A percentile compares a stretch with the other conserved stretches of the same genome.
Conservation (phyloP, 176 grass and related monocot species). For the Oryza meyeriana region DNA sequence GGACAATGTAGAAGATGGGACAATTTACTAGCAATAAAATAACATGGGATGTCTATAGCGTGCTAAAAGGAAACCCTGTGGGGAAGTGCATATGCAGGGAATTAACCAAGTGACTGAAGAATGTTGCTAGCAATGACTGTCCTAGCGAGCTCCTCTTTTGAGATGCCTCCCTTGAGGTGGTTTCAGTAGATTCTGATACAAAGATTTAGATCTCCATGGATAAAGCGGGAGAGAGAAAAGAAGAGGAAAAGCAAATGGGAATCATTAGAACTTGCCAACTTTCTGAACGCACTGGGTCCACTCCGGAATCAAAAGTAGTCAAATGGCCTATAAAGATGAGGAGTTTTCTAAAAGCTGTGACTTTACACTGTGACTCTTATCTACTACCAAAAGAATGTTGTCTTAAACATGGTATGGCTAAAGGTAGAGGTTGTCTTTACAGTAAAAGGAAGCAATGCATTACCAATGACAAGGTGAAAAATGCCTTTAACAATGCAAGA, state of each 20-base stretch:
- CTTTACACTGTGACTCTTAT: slow-evolving; percentile 18
- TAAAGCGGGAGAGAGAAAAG: slow-evolving; percentile 26
- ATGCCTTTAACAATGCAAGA: slow-evolving; percentile 21
- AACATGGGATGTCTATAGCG: slow-evolving; percentile 31
- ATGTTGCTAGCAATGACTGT: slow-evolving; percentile 38
- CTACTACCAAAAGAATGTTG: slow-evolving; percentile 26
- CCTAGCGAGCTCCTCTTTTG: slow-evolving; percentile 32
- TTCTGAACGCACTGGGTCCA: slow-evolving; percentile 32
- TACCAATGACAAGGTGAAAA: slow-evolving; percentile 11
- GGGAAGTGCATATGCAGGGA: slow-evolving; percentile 34
- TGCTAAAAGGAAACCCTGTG: slow-evolving; percentile 29
- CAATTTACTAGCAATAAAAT: slow-evolving; percentile 27
- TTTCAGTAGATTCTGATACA: slow-evolving; percentile 48
- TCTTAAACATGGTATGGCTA: slow-evolving; percentile 3
- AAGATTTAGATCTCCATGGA: slow-evolving; percentile 36
- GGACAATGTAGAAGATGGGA: slow-evolving; percentile 5
- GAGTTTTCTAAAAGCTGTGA: slow-evolving; percentile 35
- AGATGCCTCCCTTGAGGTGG: slow-evolving; percentile 35
- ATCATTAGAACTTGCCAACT: slow-evolving; percentile 51
- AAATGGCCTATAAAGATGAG: slow-evolving; percentile 14
- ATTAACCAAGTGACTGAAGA: slow-evolving; percentile 38
- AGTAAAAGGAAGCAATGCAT: not conserved
- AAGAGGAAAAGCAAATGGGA: slow-evolving; percentile 17
- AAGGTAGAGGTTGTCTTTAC: slow-evolving; percentile 14
- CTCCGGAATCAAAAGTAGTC: slow-evolving; percentile 20